These are phyloP conservation scores for Blastocystis sp. DNA, from an alignment of 352 stramenopile species.

Conservation along the genomic window DNA sequence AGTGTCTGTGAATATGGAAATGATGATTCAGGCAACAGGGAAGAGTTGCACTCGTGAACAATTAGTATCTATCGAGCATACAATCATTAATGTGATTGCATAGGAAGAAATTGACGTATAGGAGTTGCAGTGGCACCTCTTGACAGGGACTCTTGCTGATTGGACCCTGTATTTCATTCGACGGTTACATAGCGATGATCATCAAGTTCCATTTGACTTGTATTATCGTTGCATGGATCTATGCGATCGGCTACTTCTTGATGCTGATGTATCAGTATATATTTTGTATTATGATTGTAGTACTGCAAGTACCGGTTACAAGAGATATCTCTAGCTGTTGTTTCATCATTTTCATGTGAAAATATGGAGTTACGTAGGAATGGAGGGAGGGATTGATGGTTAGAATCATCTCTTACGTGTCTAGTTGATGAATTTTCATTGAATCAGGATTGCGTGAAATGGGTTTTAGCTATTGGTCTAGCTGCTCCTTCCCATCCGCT, in stretches of 20 bases:
- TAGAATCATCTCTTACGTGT: background rate
- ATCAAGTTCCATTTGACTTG: conserved; percentile 10
- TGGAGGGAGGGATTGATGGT: background rate
- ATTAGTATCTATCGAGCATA: background rate
- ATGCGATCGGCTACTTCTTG: conserved; percentile 23
- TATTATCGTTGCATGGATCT: conserved; percentile 58
- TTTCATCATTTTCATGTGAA: conserved; percentile 51
- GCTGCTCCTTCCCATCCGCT: conserved; percentile 46
- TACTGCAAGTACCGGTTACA: background rate
- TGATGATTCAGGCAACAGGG: conserved; percentile 33
- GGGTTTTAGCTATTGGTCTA: conserved; percentile 9
- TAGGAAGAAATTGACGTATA: background rate
- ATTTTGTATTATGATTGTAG: background rate
- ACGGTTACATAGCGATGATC: background rate
- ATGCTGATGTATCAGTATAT: background rate
- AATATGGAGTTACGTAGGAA: background rate
- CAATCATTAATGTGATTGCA: background rate
- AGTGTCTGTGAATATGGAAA: conserved; percentile 39
- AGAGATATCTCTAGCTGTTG: conserved; percentile 11
- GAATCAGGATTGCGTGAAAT: conserved; percentile 30
- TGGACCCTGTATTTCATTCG: conserved; percentile 27
- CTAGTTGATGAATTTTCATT: conserved; percentile 16
- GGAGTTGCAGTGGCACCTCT: background rate
- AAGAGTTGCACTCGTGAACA: conserved; percentile 16
- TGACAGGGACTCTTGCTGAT: background rate